These are phyloP conservation scores for Chaetothyriales sp. DNA, from an alignment of 2,329 filamentous ascomycete species.

Conservation along the genomic window DNA sequence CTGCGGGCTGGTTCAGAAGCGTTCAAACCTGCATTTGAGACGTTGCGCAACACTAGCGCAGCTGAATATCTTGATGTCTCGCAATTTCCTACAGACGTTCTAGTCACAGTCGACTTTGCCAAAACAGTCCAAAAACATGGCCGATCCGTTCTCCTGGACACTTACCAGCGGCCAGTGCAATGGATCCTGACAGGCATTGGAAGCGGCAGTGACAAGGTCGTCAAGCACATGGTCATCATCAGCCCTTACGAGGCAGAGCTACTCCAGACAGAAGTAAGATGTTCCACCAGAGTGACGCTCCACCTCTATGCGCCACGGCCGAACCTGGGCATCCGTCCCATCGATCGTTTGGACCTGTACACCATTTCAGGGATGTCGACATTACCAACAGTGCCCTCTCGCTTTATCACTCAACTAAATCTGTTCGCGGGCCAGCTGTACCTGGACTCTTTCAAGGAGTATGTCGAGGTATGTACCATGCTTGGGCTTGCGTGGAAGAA, in stretches of 20 bases:
- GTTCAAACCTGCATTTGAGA: conserved; percentile 3
- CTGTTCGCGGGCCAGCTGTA: conserved; percentile 57
- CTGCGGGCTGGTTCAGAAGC: conserved; percentile 12
- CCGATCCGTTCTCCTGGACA: conserved; percentile 23
- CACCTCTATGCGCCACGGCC: conserved; percentile 38
- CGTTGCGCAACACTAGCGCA: conserved; percentile 1
- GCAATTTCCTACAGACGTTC: conserved; percentile 27
- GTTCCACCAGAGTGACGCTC: conserved; percentile 26
- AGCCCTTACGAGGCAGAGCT: conserved; percentile 46
- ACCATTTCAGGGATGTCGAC: conserved; percentile 20
- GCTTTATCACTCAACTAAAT: conserved; percentile 38
- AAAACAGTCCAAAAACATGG: conserved; percentile 26
- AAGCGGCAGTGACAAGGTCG: conserved; percentile 6
- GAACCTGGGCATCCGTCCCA: conserved; percentile 22
- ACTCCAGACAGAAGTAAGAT: conserved; percentile 29
- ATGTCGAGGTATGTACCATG: conserved; percentile 23
- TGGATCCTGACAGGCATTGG: conserved; percentile 33
- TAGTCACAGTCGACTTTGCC: conserved; percentile 39
- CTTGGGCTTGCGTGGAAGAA: conserved; percentile 3
- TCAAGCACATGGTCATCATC: conserved; percentile 35
- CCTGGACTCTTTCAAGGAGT: conserved; percentile 39
- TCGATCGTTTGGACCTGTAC: conserved; percentile 36
- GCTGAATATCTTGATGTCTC: conserved; percentile 2
- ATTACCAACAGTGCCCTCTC: conserved; percentile 12
- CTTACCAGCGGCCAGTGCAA: conserved; percentile 38